These are phyloP conservation scores for Pezicula neosporulosa DNA, from an alignment of 2,329 filamentous ascomycete genomes.

Conservation along the genomic window DNA sequence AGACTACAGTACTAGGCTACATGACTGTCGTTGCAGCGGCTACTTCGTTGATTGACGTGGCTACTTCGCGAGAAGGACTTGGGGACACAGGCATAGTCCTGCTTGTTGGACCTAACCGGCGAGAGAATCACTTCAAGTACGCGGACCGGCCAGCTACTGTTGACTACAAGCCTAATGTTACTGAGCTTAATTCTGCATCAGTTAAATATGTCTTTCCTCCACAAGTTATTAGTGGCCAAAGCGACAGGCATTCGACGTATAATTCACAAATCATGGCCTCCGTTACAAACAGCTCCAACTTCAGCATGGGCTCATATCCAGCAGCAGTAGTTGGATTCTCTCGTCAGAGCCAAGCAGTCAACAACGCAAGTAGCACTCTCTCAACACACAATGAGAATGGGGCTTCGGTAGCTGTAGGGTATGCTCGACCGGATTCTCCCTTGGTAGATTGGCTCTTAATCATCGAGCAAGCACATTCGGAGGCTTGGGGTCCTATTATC, in stretches of 20 bases:
- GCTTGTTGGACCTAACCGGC: constrained; percentile 63
- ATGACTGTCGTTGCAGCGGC: constrained; percentile 77
- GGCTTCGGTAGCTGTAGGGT: constrained; percentile 72
- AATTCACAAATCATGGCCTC: constrained; percentile 8
- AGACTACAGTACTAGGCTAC: constrained; percentile 70
- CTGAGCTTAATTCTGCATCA: constrained; percentile 36
- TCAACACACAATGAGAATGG: constrained; percentile 72
- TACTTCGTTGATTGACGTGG: constrained; percentile 57
- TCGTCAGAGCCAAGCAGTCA: constrained; percentile 42
- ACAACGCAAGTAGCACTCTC: constrained; percentile 67
- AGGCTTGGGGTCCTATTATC: constrained; percentile 74
- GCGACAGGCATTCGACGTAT: constrained; percentile 46
- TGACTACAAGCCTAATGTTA: constrained; percentile 36
- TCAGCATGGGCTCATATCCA: constrained; percentile 62
- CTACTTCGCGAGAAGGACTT: constrained; percentile 64
- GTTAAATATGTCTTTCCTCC: constrained; percentile 63
- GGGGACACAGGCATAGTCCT: constrained; percentile 67
- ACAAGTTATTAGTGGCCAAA: constrained; percentile 30
- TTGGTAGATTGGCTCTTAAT: constrained; percentile 81
- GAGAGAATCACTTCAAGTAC: constrained; percentile 60
- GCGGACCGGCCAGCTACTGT: constrained; percentile 42
- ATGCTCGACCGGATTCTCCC: constrained; percentile 62
- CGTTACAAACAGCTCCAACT: constrained; percentile 38
- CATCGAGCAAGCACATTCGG: constrained; percentile 69
- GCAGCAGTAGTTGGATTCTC: constrained; percentile 60